These are phyloP conservation scores for Boletellus dicymbophilus DNA, from an alignment of 1,284 basidiomycete genomes.

Conservation along the genomic window DNA sequence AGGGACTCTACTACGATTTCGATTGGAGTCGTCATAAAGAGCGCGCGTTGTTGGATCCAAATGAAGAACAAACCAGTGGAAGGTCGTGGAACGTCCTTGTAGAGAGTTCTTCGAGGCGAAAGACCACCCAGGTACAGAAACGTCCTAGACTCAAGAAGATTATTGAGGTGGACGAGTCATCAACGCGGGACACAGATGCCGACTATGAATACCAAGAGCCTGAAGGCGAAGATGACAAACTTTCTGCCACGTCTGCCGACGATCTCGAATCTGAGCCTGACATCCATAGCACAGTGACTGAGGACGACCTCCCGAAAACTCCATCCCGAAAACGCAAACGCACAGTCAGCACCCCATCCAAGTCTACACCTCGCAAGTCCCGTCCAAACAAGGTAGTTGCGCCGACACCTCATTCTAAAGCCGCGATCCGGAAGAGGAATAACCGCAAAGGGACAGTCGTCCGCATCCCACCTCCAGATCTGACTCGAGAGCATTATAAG, in stretches of 20 bases:
- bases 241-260: slow-evolving; percentile 5
- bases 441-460: slow-evolving; percentile 36
- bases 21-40: slow-evolving; percentile 54
- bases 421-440: slow-evolving; percentile 46
- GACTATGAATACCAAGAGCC: slow-evolving; percentile 24
- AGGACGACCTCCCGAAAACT: slow-evolving; percentile 32
- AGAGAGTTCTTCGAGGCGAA: slow-evolving; percentile 9
- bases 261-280: slow-evolving; percentile 12
- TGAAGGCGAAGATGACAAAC: slow-evolving; percentile 11
- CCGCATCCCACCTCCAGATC: slow-evolving; percentile 38
- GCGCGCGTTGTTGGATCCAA: slow-evolving; percentile 34
- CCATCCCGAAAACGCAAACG: slow-evolving; percentile 42
- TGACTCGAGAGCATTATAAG: slow-evolving; percentile 36
- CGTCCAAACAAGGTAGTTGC: slow-evolving; percentile 40
- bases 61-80: slow-evolving; percentile 32
- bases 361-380: slow-evolving; percentile 32
- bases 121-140: slow-evolving; percentile 14
- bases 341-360: slow-evolving; percentile 27
- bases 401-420: slow-evolving; percentile 72
- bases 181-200: slow-evolving; percentile 16
- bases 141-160: slow-evolving; percentile 19
- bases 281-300: slow-evolving; percentile 1
- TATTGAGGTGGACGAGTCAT: slow-evolving; percentile 21
- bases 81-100: slow-evolving; percentile 29
- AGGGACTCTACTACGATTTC: slow-evolving; percentile 64